Percentiles rank a stretch among this genome's conserved stretches.
Conservation (phyloP, 2,329 filamentous ascomycete species). For the Colletotrichum destructivum region DNA sequence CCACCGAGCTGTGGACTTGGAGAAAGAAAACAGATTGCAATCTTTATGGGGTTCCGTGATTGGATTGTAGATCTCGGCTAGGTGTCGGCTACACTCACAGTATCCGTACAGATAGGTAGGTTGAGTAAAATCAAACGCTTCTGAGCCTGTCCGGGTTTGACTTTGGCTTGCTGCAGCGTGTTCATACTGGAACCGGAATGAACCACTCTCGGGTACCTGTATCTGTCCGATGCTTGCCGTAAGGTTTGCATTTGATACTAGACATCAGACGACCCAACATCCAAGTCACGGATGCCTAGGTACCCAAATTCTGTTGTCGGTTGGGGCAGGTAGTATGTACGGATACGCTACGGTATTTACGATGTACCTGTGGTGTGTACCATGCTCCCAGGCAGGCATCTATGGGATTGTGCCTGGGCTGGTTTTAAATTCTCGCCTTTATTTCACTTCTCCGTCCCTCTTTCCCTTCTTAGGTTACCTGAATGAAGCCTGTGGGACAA, state of each 20-base stretch:
- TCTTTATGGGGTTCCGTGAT: slow-evolving; percentile 13
- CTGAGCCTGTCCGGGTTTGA: background rate
- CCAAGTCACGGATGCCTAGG: background rate
- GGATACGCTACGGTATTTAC: no score
- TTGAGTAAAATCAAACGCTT: background rate
- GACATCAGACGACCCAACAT: slow-evolving; percentile 9
- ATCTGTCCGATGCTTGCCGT: background rate
- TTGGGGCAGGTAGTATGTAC: no score
- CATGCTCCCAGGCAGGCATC: no score
- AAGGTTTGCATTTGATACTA: background rate
- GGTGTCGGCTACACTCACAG: no score
- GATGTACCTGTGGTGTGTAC: no score
- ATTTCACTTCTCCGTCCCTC: background rate
- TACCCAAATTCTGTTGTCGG: background rate
- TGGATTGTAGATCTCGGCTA: slow-evolving; percentile 6
- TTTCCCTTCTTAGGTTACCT: no score
- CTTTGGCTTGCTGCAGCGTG: background rate
- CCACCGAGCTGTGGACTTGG: background rate
- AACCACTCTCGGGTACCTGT: background rate
- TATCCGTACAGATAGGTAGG: background rate
- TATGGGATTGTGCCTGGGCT: no score
- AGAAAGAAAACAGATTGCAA: slow-evolving; percentile 7
- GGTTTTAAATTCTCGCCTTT: background rate
- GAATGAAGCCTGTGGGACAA: background rate
- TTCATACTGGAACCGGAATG: slow-evolving; percentile 9